Base-by-base conservation (phyloP, 1,284 basidiomycete genomes). In the Trametes polyzona region DNA sequence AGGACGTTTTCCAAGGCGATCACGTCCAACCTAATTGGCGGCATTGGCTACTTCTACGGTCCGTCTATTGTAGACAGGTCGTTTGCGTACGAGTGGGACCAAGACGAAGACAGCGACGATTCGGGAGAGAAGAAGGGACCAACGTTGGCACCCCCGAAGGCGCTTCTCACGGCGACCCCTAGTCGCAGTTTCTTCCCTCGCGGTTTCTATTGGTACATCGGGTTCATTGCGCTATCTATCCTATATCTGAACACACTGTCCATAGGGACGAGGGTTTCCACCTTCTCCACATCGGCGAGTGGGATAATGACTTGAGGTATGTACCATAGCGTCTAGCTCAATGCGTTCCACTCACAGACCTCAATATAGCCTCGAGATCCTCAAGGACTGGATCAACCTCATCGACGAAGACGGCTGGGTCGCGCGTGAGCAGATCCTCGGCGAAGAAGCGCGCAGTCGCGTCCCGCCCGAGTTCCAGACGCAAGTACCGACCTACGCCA, bases 381-480 rank as follows among this genome's bases (percentile, higher is more conserved):
- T 98, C 40, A 88, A 87, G 65, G 86, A 88, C 65, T 98, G 95
- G 95, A 87, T 97, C 58, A 77, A 86, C 57, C 81, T 97, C 39
- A 93, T 97, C 56, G 94, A 98, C 68, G 88, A 92, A 27, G 85
- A 97, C 65, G 95, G 95, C 2, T 98, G 95, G 95, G 91, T 98
- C 48, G 95, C 88, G 2, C 83, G 96, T 17, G 95, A 98, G 74
- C 95, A 98, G 71, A 97, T 97, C 58, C 81, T 98, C 0, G 95
- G 95, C 8, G 95, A 96, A 63, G 95, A 98, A 76, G 95, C 96
- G 3, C 84, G 95, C 39, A 96, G 92, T 78, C 92, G 90, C 73
- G 91, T 88, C 56, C 95, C 95, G 2, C 65, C 77, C 23, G 90
- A 96, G 68, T 98, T 98, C 76, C 90, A 90, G 70, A 92, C 90